Evolutionary conservation across 129 eudicot genomes (phyloP).

Genomic region (Tanacetum coccineum): DNA sequence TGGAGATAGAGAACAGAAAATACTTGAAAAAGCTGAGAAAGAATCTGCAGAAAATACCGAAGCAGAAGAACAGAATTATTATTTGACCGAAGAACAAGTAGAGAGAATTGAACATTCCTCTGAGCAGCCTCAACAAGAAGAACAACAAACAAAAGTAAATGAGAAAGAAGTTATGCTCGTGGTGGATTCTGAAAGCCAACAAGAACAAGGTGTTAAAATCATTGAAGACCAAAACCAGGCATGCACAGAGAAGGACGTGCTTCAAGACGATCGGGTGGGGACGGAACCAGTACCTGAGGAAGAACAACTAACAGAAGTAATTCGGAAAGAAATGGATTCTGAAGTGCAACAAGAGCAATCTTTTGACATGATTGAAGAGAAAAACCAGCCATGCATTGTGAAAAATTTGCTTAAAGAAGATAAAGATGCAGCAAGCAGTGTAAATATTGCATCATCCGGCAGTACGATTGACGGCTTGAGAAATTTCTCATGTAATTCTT

Average conservation of each 20-base stretch:
- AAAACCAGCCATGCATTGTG: slow-evolving; percentile 13
- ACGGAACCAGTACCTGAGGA: not conserved
- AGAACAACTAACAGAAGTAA: not conserved
- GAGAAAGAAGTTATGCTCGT: slow-evolving; percentile 7
- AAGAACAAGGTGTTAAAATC: not conserved
- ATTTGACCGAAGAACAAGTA: not conserved
- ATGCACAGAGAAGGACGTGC: no score
- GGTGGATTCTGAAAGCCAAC: not conserved
- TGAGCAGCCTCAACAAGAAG: slow-evolving; percentile 19
- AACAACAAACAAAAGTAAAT: slow-evolving; percentile 23
- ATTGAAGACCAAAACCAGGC: no score
- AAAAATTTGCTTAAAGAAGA: slow-evolving; percentile 17
- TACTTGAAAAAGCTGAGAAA: not conserved
- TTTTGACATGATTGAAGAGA: slow-evolving; percentile 13
- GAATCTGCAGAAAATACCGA: not conserved
- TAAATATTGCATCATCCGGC: slow-evolving; percentile 4
- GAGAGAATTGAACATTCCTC: not conserved
- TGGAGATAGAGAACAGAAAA: not conserved
- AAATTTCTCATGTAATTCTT: not conserved
- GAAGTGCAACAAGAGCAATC: slow-evolving; percentile 10
- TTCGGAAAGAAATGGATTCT: not conserved
- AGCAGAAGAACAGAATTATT: not conserved
- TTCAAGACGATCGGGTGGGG: not conserved
- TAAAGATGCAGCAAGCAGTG: not conserved
- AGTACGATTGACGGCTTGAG: no score